Evolutionary conservation across 441 rosid species (phyloP).

Genomic region (Gossypium trilobum): DNA sequence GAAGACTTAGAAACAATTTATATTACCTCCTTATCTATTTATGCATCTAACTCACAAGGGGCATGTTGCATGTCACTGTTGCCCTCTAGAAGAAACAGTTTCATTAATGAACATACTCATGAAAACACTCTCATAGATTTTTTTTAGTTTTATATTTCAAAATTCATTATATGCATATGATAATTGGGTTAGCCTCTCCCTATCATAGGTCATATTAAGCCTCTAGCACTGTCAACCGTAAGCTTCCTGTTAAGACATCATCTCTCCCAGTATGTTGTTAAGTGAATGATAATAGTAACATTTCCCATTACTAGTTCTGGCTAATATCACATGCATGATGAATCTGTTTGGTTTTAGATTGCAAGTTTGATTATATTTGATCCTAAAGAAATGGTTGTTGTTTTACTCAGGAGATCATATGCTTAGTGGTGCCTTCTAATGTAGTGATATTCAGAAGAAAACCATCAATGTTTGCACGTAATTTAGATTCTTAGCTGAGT

Average conservation of each 20-base stretch:
- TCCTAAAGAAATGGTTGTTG: neutral
- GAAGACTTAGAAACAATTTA: neutral
- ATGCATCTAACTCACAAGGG: neutral
- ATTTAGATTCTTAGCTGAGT: neutral
- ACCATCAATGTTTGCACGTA: neutral
- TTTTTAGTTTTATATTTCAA: neutral
- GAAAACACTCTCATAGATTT: neutral
- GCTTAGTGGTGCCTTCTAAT: neutral
- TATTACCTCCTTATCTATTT: neutral
- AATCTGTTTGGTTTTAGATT: neutral
- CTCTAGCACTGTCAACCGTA: neutral
- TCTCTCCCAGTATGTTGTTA: neutral
- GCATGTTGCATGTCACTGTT: neutral
- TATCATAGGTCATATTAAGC: neutral
- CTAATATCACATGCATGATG: neutral
- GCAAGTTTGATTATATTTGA: neutral
- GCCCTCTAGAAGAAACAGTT: neutral
- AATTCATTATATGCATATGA: neutral
- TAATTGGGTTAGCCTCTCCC: neutral
- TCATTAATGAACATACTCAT: neutral
- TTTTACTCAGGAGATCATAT: neutral
- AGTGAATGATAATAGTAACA: neutral
- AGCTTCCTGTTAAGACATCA: neutral
- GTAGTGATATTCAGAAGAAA: neutral
- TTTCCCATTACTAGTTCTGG: neutral